Base-by-base conservation (phyloP, 1,284 basidiomycete genomes). In the Filobasidium uniguttulatum region DNA sequence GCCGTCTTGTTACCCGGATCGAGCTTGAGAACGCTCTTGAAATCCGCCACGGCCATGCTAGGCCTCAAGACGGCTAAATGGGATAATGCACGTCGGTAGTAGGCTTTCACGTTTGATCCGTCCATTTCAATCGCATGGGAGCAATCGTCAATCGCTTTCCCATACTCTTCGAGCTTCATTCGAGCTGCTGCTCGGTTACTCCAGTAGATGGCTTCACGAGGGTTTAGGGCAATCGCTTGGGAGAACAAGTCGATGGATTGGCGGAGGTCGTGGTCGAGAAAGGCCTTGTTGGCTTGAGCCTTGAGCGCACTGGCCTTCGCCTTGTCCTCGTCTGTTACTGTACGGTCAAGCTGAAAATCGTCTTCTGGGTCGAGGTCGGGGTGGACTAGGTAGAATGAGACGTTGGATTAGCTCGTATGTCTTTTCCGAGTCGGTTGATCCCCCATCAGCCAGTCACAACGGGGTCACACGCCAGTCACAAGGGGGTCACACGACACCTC, bases 1-100 rank as follows among this genome's bases (percentile, higher is more conserved):
- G 93, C 85, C 4, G 78, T 71, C 26, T 80, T 78, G 67, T 98
- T 98, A 34, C 78, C 75, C 0, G 93, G 91, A 62, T 99, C 94
- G 3, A 97, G 70, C n/a, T 75, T 66, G 23, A 94, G 69, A 7
- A 93, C 81, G 67, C 81, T 85, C 69, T 82, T 86, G 68, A 94
- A 84, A 69, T 96, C 90, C 19, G 77, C 70, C 15, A 94, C 77
- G 3, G 91, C 89, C 43, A 79, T 71, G 57, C 85, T 85, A 38
- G 84, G 84, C 62, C 84, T 83, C 53, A 96, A 71, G 48, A 89
- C 85, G 62, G 93, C 85, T 52, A 99, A 76, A 61, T 93, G 80
- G 56, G 90, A 94, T 59, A 84, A 83, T 44, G 87, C 93, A 46
- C 94, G 83, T 55, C 90, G 85, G 63, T 65, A 71, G 59, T 63